Evolutionary conservation across 345 rosid genomes (phyloP), one percentile per base, ranked within the genome.

Genomic region (Fremontodendron californicum): DNA sequence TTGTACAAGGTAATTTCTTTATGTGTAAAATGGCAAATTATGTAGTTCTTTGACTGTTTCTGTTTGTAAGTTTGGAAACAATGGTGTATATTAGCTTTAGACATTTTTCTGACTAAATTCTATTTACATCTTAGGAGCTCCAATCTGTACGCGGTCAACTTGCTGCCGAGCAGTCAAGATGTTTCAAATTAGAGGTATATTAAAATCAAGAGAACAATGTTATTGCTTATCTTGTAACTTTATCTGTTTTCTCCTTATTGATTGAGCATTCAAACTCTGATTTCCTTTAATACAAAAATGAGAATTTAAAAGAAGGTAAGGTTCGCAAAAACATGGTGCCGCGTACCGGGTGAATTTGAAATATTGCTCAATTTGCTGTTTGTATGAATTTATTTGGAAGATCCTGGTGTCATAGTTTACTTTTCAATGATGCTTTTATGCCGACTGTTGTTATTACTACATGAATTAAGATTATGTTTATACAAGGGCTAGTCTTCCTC

Each of bases 71-170:
- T 52, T 42, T 13, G 18, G 33, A 23, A 27, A 37, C 9, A 3
- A 23, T 7, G 65, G 37, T 21, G 45, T 35, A 31, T 7, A 57
- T 3, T 35, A 18, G 45, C 29, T 57, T n/a, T 73, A n/a, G 3
- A 37, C 31, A 42, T 19, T 25, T 27, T 66, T 67, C 73, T 46
- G 39, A 45, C 57, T 27, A 69, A 45, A 69, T 27, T 9, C 27
- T n/a, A 3, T 73, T 63, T 40, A 43, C 64, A 60, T 71, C 72
- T 51, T 60, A 96, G 99, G 99, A 94, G 83, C 98, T 94, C 80
- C 99, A 94, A 79, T 91, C 98, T 57, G 89, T 92, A 63, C 98
- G 99, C 33, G 86, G 97, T 78, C 99, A 94, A 82, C 98, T 94
- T 80, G 98, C 96, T 49, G 85, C 94, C 10, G 99, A 94, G 84